Conservation (phyloP, 2,329 filamentous ascomycete genomes). For the Samsoniella hepiali region DNA sequence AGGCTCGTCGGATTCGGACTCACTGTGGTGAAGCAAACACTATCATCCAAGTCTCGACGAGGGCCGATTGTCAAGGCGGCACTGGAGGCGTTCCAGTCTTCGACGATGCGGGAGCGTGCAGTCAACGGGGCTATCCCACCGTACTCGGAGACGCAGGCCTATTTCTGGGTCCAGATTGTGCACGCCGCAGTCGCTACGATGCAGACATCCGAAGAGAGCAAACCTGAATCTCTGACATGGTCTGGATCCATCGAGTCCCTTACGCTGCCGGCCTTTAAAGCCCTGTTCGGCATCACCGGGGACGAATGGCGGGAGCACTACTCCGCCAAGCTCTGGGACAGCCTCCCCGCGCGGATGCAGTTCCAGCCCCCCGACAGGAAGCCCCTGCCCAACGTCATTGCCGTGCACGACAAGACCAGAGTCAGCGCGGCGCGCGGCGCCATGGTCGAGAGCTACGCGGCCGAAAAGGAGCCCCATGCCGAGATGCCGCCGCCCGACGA, state of each 20-base stretch:
- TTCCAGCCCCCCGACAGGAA: constrained; percentile 29
- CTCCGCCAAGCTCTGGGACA: constrained; percentile 25
- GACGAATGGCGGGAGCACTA: constrained; percentile 31
- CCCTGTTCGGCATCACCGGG: constrained; percentile 24
- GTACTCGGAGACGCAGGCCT: constrained; percentile 33
- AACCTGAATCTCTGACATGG: background rate
- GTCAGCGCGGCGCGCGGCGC: background rate
- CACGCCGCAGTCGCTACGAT: constrained; percentile 22
- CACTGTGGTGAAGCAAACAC: constrained; percentile 27
- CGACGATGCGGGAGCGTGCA: constrained; percentile 25
- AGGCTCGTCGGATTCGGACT: constrained; percentile 31
- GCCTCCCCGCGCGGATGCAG: constrained; percentile 27
- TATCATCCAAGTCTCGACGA: background rate
- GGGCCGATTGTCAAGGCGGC: constrained; percentile 29
- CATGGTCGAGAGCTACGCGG: background rate
- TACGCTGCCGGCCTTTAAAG: constrained; percentile 21
- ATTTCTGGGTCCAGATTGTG: constrained; percentile 32
- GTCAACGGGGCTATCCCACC: constrained; percentile 22
- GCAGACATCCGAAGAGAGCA: background rate
- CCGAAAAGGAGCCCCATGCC: background rate
- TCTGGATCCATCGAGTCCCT: background rate
- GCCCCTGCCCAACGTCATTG: constrained; percentile 26
- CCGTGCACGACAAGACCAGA: constrained; percentile 21
- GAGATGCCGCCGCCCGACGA: background rate
- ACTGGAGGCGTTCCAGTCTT: constrained; percentile 25